Base-by-base conservation (phyloP, 2,329 filamentous ascomycete genomes). In the Stenocarpella maydis region DNA sequence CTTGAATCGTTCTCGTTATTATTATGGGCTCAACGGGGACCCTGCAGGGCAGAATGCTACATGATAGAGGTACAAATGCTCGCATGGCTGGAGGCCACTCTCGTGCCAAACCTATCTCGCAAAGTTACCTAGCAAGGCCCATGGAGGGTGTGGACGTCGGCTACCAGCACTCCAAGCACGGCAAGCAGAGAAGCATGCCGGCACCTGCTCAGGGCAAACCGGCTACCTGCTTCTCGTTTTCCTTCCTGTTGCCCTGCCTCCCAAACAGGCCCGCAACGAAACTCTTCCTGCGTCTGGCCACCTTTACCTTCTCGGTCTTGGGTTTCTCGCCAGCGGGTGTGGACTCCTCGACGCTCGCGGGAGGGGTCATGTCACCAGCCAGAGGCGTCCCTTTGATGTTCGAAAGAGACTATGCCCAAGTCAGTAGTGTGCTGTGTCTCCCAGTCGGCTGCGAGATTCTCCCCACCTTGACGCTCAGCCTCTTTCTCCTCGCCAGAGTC, bases 211-310 rank as follows among this genome's bases (percentile, higher is more conserved):
- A 53, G 15, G 55, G 37, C 19, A 14, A 4, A 24, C 65, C 70
- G 45, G 67, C 17, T 28, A 41, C 43, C 41, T 67, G 55, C 58
- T 54, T 70, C 65, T 69, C 68, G 34, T 70, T 67, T 28, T 73
- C 71, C 37, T 69, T 69, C 61, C 74, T 75, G 49, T 55, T 65
- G 12, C 71, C 69, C n/a, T 74, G 74, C 65, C 75, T 78, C 15
- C 80, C 78, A 74, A 86, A 85, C 12, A 86, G 73, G 4, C 77
- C 78, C 4, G 82, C 78, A 41, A 85, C 81, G 53, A 86, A 85
- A 72, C 84, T 86, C 75, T 81, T 85, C 72, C 80, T 81, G 60
- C 79, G 77, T 39, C 77, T 80, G 37, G 83, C 74, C 49, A 75
- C 77, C 68, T 75, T 76, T 15, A 65, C 24, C 43, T 52, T 55